Evolutionary conservation across 352 stramenopile genomes (phyloP).

Genomic region (Pythium guiyangense): DNA sequence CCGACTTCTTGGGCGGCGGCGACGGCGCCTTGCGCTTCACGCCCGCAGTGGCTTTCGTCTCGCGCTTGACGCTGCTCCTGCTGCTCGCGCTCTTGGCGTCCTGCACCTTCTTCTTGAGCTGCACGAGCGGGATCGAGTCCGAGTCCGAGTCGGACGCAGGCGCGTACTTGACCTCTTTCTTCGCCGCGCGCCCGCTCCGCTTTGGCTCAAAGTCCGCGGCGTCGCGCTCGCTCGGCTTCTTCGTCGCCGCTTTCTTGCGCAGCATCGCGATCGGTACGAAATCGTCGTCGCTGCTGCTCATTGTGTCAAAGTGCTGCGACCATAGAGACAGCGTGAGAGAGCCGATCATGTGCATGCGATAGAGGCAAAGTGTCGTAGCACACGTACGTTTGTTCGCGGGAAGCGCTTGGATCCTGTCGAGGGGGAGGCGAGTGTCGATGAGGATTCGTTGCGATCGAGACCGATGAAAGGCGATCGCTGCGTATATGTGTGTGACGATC

Average conservation of each 20-base stretch:
- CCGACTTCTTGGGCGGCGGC: conserved; percentile 6
- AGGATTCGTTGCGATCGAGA: no score
- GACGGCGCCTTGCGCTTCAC: conserved; percentile 54
- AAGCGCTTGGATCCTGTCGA: neutral
- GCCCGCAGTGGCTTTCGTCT: conserved; percentile 12
- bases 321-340: neutral
- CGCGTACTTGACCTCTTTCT: conserved; percentile 27
- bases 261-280: conserved; percentile 66
- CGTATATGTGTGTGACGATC: neutral
- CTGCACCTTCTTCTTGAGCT: conserved; percentile 67
- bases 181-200: conserved; percentile 13
- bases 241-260: conserved; percentile 38
- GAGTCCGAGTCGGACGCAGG: conserved; percentile 65
- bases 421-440: no score
- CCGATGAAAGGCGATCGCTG: neutral
- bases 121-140: conserved; percentile 72
- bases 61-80: conserved; percentile 12
- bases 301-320: conserved; percentile 6
- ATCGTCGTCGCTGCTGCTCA: conserved; percentile 80
- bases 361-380: no score
- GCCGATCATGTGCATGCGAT: no score
- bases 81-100: neutral
- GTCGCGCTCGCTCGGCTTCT: conserved; percentile 16
- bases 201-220: conserved; percentile 12
- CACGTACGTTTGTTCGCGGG: no score